phyloP scores from a whole-genome alignment of 148 eudicot genomes.

The Vaccinium myrtillus region DNA sequence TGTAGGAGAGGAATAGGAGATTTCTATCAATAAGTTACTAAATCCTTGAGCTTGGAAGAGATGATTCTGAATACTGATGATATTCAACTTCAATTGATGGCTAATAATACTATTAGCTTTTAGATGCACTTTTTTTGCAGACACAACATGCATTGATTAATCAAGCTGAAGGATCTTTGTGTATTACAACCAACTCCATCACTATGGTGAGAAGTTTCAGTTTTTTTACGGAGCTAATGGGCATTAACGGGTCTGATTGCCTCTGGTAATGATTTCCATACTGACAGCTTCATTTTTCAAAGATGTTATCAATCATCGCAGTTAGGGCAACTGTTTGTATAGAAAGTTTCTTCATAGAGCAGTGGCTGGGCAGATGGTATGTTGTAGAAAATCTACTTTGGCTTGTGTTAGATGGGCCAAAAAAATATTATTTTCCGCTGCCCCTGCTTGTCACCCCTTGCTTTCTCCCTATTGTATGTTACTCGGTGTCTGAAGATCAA shows the following conservation, averaged over 20 bases:
- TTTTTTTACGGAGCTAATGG: background rate
- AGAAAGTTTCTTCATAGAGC: background rate
- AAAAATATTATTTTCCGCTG: background rate
- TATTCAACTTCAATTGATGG: background rate
- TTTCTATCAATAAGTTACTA: background rate
- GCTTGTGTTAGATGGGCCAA: background rate
- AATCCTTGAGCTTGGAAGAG: background rate
- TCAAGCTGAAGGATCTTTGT: background rate
- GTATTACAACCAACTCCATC: background rate
- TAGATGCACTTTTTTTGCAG: background rate
- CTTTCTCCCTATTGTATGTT: background rate
- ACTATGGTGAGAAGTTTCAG: background rate
- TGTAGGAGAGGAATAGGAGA: background rate
- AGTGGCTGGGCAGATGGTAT: background rate
- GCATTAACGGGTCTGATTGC: background rate
- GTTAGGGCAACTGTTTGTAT: background rate
- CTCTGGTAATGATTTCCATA: background rate
- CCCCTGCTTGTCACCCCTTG: background rate
- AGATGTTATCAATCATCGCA: background rate
- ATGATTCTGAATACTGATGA: background rate
- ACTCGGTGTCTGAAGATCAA: background rate
- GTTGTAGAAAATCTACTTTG: background rate
- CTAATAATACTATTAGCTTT: background rate
- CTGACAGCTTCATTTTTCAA: background rate
- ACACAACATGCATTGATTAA: too few species aligned